These are phyloP conservation scores for Dillenia turbinata DNA, from an alignment of 164 flowering plant species.

Conservation along the genomic window DNA sequence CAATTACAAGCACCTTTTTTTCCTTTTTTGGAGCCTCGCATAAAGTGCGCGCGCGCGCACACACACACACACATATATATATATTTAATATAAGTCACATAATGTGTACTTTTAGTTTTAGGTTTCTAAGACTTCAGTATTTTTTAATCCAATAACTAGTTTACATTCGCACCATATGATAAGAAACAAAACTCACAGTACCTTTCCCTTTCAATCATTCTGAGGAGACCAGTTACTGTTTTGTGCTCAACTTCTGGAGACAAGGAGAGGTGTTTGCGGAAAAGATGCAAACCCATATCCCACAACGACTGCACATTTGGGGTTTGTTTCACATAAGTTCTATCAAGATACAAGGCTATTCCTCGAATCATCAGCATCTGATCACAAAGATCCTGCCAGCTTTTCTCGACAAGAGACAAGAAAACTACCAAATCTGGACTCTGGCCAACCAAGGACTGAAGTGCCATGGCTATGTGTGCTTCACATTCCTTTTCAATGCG, in stretches of 20 bases:
- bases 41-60: too few relatives aligned
- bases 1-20: too few relatives aligned
- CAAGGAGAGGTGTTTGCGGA: conserved; percentile 81
- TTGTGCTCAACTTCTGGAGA: conserved; percentile 94
- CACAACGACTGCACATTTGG: conserved; percentile 82
- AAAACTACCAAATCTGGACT: conserved; percentile 95
- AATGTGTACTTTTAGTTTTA: too few relatives aligned
- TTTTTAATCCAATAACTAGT: too few relatives aligned
- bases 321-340: conserved; percentile 92
- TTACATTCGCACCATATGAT: too few relatives aligned
- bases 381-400: conserved; percentile 98
- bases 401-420: conserved; percentile 81
- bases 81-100: background rate
- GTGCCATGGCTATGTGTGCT: conserved; percentile 62
- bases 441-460: conserved; percentile 84
- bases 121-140: too few relatives aligned
- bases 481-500: conserved; percentile 87
- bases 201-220: conserved; percentile 97
- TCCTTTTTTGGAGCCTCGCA: too few relatives aligned
- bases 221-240: conserved; percentile 90
- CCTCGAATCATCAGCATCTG: conserved; percentile 98
- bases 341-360: conserved; percentile 91
- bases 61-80: too few relatives aligned
- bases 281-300: conserved; percentile 99
- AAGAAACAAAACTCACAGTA: conserved; percentile 13